A percentile compares a stretch with the other conserved stretches of the same genome.
phyloP scores from a whole-genome alignment of 2,329 filamentous ascomycete species.

The Sporothrix curviconia region DNA sequence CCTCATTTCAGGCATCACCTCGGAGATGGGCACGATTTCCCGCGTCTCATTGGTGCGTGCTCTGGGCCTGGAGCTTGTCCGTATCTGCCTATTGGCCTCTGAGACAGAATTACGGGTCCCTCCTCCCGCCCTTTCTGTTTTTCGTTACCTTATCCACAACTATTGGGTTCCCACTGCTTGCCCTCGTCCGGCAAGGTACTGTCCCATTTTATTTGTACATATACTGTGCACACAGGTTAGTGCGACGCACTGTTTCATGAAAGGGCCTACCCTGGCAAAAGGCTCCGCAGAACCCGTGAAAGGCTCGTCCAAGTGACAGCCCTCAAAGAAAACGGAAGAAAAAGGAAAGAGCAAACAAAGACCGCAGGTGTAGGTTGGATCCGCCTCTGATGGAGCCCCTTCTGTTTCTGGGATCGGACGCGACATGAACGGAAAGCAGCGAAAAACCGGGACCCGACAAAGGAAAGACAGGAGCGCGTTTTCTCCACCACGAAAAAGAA shows the following conservation, averaged over 20 bases:
- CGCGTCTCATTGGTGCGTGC: background rate
- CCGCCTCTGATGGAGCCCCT: background rate
- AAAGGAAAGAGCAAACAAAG: background rate
- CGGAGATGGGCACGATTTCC: background rate
- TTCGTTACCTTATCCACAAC: constrained; percentile 2
- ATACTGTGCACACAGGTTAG: background rate
- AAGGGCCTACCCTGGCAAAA: too few species aligned
- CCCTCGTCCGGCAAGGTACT: background rate
- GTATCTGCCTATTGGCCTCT: background rate
- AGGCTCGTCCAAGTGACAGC: too few species aligned
- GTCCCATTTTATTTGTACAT: background rate
- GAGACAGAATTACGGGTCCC: background rate
- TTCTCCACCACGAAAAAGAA: background rate
- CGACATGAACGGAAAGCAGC: background rate
- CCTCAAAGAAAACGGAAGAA: background rate
- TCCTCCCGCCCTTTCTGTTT: background rate
- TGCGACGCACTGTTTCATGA: too few species aligned
- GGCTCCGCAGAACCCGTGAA: too few species aligned
- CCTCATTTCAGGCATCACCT: background rate
- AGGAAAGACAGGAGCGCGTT: background rate
- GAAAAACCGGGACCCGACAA: background rate
- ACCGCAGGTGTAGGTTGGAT: background rate
- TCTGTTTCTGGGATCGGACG: background rate
- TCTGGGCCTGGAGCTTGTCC: background rate
- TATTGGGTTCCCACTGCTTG: constrained; percentile 4